Percentiles rank a stretch among this genome's conserved stretches.
Conservation (phyloP, 768 basidiomycete species). For the Gloeopeniophorella convolvens region DNA sequence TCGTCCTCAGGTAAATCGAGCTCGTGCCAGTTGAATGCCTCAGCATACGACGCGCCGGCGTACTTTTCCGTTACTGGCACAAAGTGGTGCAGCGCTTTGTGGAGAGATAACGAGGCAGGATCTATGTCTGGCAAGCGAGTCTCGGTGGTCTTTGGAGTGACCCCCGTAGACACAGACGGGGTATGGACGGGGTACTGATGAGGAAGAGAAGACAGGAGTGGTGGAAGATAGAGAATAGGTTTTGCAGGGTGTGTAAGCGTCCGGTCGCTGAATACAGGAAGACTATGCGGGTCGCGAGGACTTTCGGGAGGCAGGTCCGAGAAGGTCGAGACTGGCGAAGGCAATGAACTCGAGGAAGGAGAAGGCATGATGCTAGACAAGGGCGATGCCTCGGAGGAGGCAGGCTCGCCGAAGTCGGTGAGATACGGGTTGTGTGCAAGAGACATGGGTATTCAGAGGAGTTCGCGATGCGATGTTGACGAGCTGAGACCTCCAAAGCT, state of each 20-base stretch:
- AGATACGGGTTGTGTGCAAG: not conserved
- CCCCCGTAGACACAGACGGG: conserved; percentile 22
- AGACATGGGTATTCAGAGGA: not conserved
- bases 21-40: conserved; percentile 86
- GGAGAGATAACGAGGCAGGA: conserved; percentile 73
- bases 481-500: no score
- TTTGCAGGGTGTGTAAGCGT: conserved; percentile 31
- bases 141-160: conserved; percentile 49
- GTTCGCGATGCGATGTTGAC: not conserved
- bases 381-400: conserved; percentile 2
- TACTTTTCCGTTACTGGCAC: conserved; percentile 54
- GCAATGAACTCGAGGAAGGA: conserved; percentile 1
- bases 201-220: conserved; percentile 74
- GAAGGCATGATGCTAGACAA: not conserved
- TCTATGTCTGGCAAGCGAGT: conserved; percentile 83
- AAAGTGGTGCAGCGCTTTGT: conserved; percentile 80
- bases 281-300: conserved; percentile 44
- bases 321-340: conserved; percentile 7
- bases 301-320: not conserved
- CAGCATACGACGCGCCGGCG: conserved; percentile 53
- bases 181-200: conserved; percentile 29
- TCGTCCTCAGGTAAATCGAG: conserved; percentile 60
- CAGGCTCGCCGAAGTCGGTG: not conserved
- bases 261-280: conserved; percentile 44
- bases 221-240: conserved; percentile 76